phyloP scores from a whole-genome alignment of 768 basidiomycete genomes.

The Amanita pseudoporphyria region DNA sequence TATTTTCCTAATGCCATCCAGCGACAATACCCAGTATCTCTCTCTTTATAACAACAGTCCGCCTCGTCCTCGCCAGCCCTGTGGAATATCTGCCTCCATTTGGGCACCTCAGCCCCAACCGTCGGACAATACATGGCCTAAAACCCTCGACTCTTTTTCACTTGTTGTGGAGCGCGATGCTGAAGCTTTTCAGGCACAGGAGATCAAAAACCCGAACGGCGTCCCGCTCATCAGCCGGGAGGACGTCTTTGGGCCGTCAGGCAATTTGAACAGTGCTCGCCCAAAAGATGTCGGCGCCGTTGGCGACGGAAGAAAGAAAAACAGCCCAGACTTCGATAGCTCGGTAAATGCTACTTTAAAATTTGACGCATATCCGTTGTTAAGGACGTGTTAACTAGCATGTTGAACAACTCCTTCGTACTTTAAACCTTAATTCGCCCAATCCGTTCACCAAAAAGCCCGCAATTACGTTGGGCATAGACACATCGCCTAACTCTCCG shows the following conservation, averaged over 20 bases:
- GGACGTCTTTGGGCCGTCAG: constrained; percentile 53
- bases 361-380: constrained; percentile 15
- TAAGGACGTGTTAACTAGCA: constrained; percentile 35
- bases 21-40: constrained; percentile 24
- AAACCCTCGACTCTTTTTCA: constrained; percentile 51
- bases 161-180: constrained; percentile 36
- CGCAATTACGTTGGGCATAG: constrained; percentile 31
- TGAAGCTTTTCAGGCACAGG: constrained; percentile 16
- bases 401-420: constrained; percentile 72
- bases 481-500: constrained; percentile 45
- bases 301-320: constrained; percentile 69
- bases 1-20: constrained; percentile 19
- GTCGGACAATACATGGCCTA: constrained; percentile 59
- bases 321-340: constrained; percentile 46
- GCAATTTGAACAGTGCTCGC: constrained; percentile 23
- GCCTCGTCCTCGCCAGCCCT: constrained; percentile 29
- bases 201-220: constrained; percentile 17
- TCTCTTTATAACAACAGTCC: constrained; percentile 31
- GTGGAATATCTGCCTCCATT: constrained; percentile 48
- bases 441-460: constrained; percentile 39
- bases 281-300: constrained; percentile 58
- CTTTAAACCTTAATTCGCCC: constrained; percentile 73
- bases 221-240: constrained; percentile 33
- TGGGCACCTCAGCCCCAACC: constrained; percentile 80
- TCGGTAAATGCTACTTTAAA: constrained; percentile 26